Evolutionary conservation across 352 stramenopile genomes (phyloP).

Genomic region (Phytophthora sp.): DNA sequence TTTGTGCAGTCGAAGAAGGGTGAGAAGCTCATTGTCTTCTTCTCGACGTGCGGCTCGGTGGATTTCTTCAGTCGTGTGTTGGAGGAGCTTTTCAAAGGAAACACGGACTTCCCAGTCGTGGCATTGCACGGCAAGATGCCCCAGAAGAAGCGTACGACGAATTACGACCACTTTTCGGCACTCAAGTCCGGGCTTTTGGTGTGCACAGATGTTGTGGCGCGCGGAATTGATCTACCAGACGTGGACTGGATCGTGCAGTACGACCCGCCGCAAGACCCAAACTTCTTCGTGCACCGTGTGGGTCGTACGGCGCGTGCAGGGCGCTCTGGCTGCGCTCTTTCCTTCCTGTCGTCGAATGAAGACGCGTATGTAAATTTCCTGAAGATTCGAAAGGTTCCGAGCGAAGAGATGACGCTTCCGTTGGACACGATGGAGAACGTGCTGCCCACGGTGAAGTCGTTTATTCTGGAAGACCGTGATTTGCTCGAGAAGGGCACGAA

Average conservation of each 20-base stretch:
- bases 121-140: slow-evolving; percentile 95
- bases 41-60: slow-evolving; percentile 98
- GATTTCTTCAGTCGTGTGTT: slow-evolving; percentile 97
- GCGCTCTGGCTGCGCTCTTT: slow-evolving; percentile 90
- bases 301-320: slow-evolving; percentile 97
- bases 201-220: slow-evolving; percentile 98
- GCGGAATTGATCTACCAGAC: slow-evolving; percentile 98
- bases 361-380: slow-evolving; percentile 98
- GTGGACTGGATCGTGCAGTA: slow-evolving; percentile 99
- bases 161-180: slow-evolving; percentile 78
- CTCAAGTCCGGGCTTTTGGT: slow-evolving; percentile 89
- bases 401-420: slow-evolving; percentile 77
- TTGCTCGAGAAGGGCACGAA: slow-evolving; percentile 98
- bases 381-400: slow-evolving; percentile 93
- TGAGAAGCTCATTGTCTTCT: slow-evolving; percentile 98
- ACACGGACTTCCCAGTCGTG: slow-evolving; percentile 58
- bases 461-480: slow-evolving; percentile 94
- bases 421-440: slow-evolving; percentile 80
- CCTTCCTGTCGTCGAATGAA: slow-evolving; percentile 97
- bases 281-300: slow-evolving; percentile 99
- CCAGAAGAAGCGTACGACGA: slow-evolving; percentile 86
- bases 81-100: slow-evolving; percentile 68
- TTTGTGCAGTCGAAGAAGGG: slow-evolving; percentile 92
- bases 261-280: slow-evolving; percentile 97
- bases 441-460: slow-evolving; percentile 88